Conservation (phyloP, 129 eudicot species). For the Flaveria bidentis region DNA sequence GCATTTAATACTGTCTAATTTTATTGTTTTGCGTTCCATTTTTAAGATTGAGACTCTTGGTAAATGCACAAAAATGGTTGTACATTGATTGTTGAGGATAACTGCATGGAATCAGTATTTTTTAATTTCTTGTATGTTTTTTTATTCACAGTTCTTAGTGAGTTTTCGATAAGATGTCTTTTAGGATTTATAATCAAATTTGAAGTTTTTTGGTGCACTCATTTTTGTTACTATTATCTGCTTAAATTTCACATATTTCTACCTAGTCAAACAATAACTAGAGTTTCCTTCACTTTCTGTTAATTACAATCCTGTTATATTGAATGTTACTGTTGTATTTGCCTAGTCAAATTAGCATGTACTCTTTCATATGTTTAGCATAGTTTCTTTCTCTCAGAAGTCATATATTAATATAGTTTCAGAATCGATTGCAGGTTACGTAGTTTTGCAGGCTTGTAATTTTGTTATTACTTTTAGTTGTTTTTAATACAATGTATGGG, state of each 20-base stretch:
- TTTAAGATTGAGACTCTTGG: neutral
- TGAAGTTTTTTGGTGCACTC: neutral
- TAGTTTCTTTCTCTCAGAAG: neutral
- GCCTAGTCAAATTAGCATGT: neutral
- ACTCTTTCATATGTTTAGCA: neutral
- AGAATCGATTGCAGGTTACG: neutral
- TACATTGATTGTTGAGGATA: neutral
- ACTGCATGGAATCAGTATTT: neutral
- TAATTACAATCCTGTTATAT: neutral
- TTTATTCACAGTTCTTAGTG: constrained; percentile 8
- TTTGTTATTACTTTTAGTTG: neutral
- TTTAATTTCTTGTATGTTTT: neutral
- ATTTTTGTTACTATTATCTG: neutral
- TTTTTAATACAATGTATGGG: constrained; percentile 1
- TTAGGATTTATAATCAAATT: neutral
- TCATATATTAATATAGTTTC: neutral
- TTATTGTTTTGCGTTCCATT: neutral
- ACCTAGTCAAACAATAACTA: neutral
- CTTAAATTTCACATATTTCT: neutral
- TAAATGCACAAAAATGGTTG: neutral
- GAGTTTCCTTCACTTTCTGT: neutral
- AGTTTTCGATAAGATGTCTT: neutral
- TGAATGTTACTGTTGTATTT: neutral
- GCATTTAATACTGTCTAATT: neutral
- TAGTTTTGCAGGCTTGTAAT: constrained; percentile 14